phyloP scores from a whole-genome alignment of 2,329 filamentous ascomycete genomes.

The Penicillium sp. region DNA sequence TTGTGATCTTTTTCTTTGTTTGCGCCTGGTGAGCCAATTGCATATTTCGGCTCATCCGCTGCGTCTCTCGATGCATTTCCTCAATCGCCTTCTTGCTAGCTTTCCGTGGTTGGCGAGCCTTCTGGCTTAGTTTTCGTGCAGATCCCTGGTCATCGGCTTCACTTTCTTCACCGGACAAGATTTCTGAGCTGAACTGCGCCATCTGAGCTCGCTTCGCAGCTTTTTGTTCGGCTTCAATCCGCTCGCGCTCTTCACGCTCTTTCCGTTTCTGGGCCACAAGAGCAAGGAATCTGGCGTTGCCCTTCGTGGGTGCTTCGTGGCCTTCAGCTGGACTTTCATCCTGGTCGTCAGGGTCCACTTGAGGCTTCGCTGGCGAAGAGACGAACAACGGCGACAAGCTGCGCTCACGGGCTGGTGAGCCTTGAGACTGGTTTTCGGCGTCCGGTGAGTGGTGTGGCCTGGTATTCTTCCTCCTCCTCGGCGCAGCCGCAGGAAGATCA shows the following conservation, averaged over 20 bases:
- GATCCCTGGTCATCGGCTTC: slow-evolving; percentile 62
- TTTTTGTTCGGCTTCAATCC: slow-evolving; percentile 47
- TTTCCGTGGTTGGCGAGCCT: slow-evolving; percentile 67
- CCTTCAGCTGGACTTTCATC: slow-evolving; percentile 23
- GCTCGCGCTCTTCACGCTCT: slow-evolving; percentile 67
- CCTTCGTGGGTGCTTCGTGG: slow-evolving; percentile 25
- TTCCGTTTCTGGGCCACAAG: slow-evolving; percentile 71
- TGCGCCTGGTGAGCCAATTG: slow-evolving; percentile 86
- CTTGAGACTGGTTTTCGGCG: slow-evolving; percentile 27
- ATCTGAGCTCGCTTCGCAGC: slow-evolving; percentile 33
- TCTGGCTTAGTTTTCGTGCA: slow-evolving; percentile 66
- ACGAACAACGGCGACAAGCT: slow-evolving; percentile 47
- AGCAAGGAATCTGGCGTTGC: slow-evolving; percentile 64
- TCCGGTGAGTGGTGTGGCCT: slow-evolving; percentile 28
- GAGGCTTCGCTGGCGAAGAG: slow-evolving; percentile 30
- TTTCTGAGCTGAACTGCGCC: slow-evolving; percentile 39
- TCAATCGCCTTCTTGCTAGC: slow-evolving; percentile 93
- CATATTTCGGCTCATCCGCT: slow-evolving; percentile 83
- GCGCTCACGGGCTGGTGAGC: slow-evolving; percentile 26
- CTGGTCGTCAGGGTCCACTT: slow-evolving; percentile 13
- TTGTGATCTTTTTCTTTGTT: slow-evolving; percentile 87
- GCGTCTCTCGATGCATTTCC: slow-evolving; percentile 92
- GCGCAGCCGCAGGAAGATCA: slow-evolving; percentile 31
- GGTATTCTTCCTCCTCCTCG: slow-evolving; percentile 30
- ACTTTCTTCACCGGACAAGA: slow-evolving; percentile 52